These are phyloP conservation scores for Clohesyomyces aquaticus DNA, from an alignment of 495 filamentous ascomycete genomes.

Conservation along the genomic window DNA sequence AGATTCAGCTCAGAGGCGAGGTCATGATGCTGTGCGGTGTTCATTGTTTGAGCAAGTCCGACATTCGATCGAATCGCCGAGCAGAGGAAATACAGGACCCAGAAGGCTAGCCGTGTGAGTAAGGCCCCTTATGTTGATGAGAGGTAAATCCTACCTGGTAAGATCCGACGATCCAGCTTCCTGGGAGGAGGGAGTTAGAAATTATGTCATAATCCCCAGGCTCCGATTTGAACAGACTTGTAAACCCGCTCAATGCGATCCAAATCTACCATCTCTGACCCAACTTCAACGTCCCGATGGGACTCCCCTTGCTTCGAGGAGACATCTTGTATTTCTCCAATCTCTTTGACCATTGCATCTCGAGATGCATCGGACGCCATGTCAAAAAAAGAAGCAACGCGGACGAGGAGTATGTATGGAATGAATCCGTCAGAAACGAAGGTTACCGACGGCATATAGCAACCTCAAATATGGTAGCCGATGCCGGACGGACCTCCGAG, in stretches of 20 bases:
- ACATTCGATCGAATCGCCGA: slow-evolving; percentile 91
- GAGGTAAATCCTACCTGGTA: slow-evolving; percentile 58
- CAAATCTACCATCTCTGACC: slow-evolving; percentile 53
- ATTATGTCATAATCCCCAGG: neutral
- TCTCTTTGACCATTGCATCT: slow-evolving; percentile 15
- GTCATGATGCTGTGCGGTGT: slow-evolving; percentile 66
- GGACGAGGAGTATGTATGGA: slow-evolving; percentile 9
- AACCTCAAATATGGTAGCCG: slow-evolving; percentile 7
- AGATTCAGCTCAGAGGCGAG: slow-evolving; percentile 68
- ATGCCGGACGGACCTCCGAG: slow-evolving; percentile 22
- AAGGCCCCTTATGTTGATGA: neutral
- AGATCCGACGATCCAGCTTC: slow-evolving; percentile 82
- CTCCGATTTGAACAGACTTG: slow-evolving; percentile 49
- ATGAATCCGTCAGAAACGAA: slow-evolving; percentile 3
- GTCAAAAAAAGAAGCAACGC: neutral
- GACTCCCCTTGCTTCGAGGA: slow-evolving; percentile 29
- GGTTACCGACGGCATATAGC: neutral
- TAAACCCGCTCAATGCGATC: slow-evolving; percentile 67
- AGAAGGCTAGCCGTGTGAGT: slow-evolving; percentile 66
- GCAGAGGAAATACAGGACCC: slow-evolving; percentile 91
- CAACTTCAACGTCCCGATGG: slow-evolving; percentile 47
- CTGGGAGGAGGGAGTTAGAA: slow-evolving; percentile 41
- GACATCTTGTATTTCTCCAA: neutral
- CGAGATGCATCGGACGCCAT: neutral
- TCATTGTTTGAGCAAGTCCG: slow-evolving; percentile 90